Evolutionary conservation across 495 filamentous ascomycete genomes (phyloP), one percentile per base, ranked within the genome.

Genomic region (Neurospora sublineolata): DNA sequence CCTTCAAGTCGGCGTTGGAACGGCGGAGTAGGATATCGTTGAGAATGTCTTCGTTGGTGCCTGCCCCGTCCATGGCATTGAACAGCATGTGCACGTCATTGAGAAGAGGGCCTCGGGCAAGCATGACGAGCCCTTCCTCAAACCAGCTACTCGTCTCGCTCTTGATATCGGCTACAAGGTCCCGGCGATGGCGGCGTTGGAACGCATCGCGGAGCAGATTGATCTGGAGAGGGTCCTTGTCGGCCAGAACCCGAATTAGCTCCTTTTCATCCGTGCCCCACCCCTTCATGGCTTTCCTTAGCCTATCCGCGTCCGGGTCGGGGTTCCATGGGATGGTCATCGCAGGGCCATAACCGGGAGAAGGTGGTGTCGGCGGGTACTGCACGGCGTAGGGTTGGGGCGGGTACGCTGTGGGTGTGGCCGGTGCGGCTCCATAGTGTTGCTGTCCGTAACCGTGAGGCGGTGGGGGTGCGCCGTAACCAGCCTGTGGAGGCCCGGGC

Each of bases 271-370:
- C 89, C 0, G 94, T 97, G 58, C 94, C 94, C 71, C 95, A 90
- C 9, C 94, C 93, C 82, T 96, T 96, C 91, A 97, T 97, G 3
- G 94, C 93, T 75, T 86, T 87, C 69, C 92, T 85, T 30, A 97
- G 83, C 10, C 80, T 84, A 68, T 93, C 86, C 0, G 92, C 92
- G 71, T 96, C 88, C 2, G 80, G 76, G 3, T 80, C 84, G 68
- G 86, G 89, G 71, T 94, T 88, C 77, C 87, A 90, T 6, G 83
- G 85, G 33, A 91, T 92, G 23, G 84, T 79, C 74, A 89, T 87
- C 4, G 86, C 84, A 6, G 88, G 84, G 0, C 84, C 84, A 70
- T 92, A 93, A 41, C 91, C 91, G 0, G 82, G 77, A 0, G 89
- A 89, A 4, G 90, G 87, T 7, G 82, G 76, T 0, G 87, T 85